phyloP scores from a whole-genome alignment of 306 rosid species.

The Lithocarpus polystachyus region DNA sequence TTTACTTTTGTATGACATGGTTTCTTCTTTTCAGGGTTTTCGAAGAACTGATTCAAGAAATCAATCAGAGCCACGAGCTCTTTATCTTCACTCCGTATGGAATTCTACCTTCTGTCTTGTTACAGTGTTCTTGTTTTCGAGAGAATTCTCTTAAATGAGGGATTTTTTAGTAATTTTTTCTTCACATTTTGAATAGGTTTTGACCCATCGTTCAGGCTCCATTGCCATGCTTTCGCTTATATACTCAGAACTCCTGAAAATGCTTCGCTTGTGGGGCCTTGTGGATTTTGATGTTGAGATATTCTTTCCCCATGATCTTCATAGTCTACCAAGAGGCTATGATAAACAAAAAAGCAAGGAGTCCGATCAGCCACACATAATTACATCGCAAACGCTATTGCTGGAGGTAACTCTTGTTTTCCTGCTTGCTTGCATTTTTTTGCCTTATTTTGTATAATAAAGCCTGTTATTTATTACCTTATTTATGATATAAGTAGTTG shows the following conservation, averaged over 20 bases:
- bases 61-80: slow-evolving; percentile 59
- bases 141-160: slow-evolving; percentile 8
- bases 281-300: slow-evolving; percentile 88
- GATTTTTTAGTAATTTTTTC: slow-evolving; percentile 23
- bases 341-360: slow-evolving; percentile 85
- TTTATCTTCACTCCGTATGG: slow-evolving; percentile 78
- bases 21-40: slow-evolving; percentile 60
- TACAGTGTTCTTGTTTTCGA: slow-evolving; percentile 7
- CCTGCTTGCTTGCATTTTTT: not conserved
- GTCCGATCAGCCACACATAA: slow-evolving; percentile 78
- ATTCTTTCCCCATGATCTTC: slow-evolving; percentile 67
- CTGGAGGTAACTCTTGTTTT: slow-evolving; percentile 58
- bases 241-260: slow-evolving; percentile 82
- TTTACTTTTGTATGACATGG: slow-evolving; percentile 20
- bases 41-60: slow-evolving; percentile 41
- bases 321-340: slow-evolving; percentile 75
- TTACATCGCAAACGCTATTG: slow-evolving; percentile 72
- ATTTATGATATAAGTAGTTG: not conserved
- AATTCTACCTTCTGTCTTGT: slow-evolving; percentile 15
- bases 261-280: slow-evolving; percentile 94
- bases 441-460: not conserved
- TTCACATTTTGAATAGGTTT: slow-evolving; percentile 54
- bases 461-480: not conserved
- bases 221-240: slow-evolving; percentile 74
- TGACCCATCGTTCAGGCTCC: slow-evolving; percentile 90